phyloP scores from a whole-genome alignment of 345 rosid species.

The Aquilaria sinensis region DNA sequence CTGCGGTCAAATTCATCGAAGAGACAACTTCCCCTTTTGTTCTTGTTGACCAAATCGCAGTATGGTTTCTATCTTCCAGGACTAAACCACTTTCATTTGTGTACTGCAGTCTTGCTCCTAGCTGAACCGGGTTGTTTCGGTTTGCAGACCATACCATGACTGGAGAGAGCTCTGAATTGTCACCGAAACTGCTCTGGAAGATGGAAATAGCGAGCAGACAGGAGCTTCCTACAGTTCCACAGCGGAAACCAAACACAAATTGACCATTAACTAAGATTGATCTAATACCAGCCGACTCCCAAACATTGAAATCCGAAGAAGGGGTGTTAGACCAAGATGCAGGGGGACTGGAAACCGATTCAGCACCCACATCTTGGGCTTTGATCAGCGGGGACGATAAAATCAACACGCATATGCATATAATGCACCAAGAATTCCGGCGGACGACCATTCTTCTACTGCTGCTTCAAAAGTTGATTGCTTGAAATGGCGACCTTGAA shows the following conservation, averaged over 20 bases:
- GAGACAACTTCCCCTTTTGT: constrained; percentile 13
- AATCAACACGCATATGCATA: too few species aligned
- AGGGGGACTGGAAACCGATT: not conserved
- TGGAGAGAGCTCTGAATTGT: not conserved
- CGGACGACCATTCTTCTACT: too few species aligned
- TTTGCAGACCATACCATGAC: constrained; percentile 27
- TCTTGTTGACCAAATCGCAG: constrained; percentile 18
- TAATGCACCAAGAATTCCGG: too few species aligned
- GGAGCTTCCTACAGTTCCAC: not conserved
- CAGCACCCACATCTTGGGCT: not conserved
- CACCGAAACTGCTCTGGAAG: not conserved
- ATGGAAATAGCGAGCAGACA: constrained; percentile 6
- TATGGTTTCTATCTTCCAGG: constrained; percentile 11
- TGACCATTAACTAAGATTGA: not conserved
- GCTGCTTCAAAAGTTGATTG: too few species aligned
- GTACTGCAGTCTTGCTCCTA: constrained; percentile 10
- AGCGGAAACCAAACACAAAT: constrained; percentile 2
- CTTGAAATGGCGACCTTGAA: too few species aligned
- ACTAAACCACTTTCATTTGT: constrained; percentile 15
- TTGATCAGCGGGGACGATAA: not conserved
- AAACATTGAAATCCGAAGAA: not conserved
- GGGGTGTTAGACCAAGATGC: not conserved
- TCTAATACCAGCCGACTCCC: not conserved
- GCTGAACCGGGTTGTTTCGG: constrained; percentile 11
- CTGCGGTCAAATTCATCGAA: constrained; percentile 14